Conservation (phyloP, 345 rosid genomes). For the Nasturtium officinale region DNA sequence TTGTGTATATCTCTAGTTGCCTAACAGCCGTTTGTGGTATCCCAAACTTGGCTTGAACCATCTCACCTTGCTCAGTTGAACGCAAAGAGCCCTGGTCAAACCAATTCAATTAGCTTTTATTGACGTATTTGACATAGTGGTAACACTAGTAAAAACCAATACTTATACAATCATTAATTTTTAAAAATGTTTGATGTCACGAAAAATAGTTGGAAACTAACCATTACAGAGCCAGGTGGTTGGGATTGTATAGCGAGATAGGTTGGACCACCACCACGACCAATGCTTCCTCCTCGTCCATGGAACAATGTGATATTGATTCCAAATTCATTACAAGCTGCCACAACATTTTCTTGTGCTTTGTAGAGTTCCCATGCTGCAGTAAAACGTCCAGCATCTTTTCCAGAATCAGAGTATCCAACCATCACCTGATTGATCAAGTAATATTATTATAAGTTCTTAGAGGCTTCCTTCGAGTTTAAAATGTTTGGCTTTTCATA, state of each 20-base stretch:
- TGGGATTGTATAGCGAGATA: constrained; percentile 97
- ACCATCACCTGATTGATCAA: constrained; percentile 83
- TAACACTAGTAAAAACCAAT: neutral
- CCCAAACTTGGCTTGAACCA: constrained; percentile 99
- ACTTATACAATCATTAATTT: neutral
- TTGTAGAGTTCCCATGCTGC: constrained; percentile 99
- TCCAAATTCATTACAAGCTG: constrained; percentile 86
- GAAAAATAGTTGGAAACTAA: constrained; percentile 42
- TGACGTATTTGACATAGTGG: neutral
- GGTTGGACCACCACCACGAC: constrained; percentile 98
- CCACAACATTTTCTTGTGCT: constrained; percentile 98
- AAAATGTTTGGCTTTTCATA: neutral
- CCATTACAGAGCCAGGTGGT: constrained; percentile 98
- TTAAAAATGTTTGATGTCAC: neutral
- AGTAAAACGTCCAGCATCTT: constrained; percentile 98
- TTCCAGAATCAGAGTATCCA: constrained; percentile 98
- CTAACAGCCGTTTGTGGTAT: constrained; percentile 88
- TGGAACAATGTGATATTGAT: constrained; percentile 91
- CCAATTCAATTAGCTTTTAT: neutral
- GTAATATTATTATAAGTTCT: constrained; percentile 8
- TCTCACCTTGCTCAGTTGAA: constrained; percentile 99
- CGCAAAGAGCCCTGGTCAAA: constrained; percentile 76
- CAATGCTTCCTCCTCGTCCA: constrained; percentile 98
- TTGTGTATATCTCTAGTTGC: constrained; percentile 93
- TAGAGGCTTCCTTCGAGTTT: neutral